Conservation (phyloP, 2,329 filamentous ascomycete species). For the Knufia petricola region DNA sequence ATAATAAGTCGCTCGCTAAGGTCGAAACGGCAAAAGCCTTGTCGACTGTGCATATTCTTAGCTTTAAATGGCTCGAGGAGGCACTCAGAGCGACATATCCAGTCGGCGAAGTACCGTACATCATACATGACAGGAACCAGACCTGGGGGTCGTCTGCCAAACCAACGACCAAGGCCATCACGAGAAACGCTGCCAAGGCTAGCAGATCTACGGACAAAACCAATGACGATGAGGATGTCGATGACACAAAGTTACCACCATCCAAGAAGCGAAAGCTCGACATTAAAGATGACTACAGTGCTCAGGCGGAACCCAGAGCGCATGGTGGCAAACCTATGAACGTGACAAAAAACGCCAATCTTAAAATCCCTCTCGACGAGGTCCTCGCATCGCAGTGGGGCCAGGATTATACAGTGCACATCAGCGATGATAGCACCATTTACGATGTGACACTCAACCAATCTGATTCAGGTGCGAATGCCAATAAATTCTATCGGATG, state of each 20-base stretch:
- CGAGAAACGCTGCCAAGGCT: background rate
- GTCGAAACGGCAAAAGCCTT: slow-evolving; percentile 4
- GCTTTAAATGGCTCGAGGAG: slow-evolving; percentile 9
- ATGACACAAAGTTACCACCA: background rate
- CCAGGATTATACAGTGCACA: slow-evolving; percentile 46
- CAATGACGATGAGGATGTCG: background rate
- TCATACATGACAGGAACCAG: background rate
- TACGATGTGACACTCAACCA: slow-evolving; percentile 75
- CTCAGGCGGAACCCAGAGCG: background rate
- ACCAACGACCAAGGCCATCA: background rate
- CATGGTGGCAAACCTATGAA: slow-evolving; percentile 21
- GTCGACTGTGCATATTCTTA: slow-evolving; percentile 7
- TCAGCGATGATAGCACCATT: slow-evolving; percentile 57
- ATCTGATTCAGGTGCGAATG: slow-evolving; percentile 47
- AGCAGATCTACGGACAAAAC: background rate
- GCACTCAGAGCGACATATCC: background rate
- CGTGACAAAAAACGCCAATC: slow-evolving; percentile 33
- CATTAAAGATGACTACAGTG: slow-evolving; percentile 10
- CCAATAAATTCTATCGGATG: slow-evolving; percentile 52
- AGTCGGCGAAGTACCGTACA: background rate
- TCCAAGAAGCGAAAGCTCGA: slow-evolving; percentile 12
- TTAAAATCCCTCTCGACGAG: slow-evolving; percentile 45
- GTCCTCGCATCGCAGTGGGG: slow-evolving; percentile 27
- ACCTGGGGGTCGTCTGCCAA: background rate
- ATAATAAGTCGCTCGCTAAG: background rate